Base-by-base conservation (phyloP, 495 filamentous ascomycete genomes). In the Corynascus novoguineensis region DNA sequence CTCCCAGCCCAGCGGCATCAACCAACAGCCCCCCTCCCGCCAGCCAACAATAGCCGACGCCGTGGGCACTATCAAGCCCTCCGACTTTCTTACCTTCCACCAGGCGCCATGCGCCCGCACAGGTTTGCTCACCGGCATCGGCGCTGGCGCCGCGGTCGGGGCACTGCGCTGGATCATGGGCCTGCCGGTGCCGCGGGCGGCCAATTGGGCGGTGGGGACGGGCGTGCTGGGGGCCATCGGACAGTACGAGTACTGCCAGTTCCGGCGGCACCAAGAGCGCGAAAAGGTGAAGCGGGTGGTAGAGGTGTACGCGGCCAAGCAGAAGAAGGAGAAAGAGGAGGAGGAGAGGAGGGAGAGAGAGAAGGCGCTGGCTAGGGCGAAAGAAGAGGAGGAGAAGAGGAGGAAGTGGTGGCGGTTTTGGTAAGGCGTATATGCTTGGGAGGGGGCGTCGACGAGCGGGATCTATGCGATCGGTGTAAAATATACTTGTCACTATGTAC, bases 41-140 rank as follows among this genome's bases (percentile, higher is more conserved):
- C 37, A 31, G 11, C 32, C 34, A 21, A 50, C 78, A 14, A 61
- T 95, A 40, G 72, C 74, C 9, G 85, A 91, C 15, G 88, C 82
- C 0, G 67, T 88, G 22, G 80, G 82, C 38, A 81, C 80, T 21
- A 83, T 96, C 48, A 81, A 80, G 15, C 50, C 83, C 9, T 73
- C 83, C 46, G 88, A 96, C 66, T 85, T 91, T 53, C 75, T 83
- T 25, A 79, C 82, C 10, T 79, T 96, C 55, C 84, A 92, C 70
- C 85, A 86, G 65, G 77, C 82, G 58, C 93, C 92, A 19, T 97
- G 93, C 71, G 85, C 87, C 5, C 82, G 92, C 27, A 85, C 93
- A 62, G 83, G 88, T 15, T 72, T 96, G 54, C 72, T 97, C 64
- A 83, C 85, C 1, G 93, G 91, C 24, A 93, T 97, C 62, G 85